Conservation (phyloP, 495 filamentous ascomycete species). For the Pseudomonodictys pantanalensis region DNA sequence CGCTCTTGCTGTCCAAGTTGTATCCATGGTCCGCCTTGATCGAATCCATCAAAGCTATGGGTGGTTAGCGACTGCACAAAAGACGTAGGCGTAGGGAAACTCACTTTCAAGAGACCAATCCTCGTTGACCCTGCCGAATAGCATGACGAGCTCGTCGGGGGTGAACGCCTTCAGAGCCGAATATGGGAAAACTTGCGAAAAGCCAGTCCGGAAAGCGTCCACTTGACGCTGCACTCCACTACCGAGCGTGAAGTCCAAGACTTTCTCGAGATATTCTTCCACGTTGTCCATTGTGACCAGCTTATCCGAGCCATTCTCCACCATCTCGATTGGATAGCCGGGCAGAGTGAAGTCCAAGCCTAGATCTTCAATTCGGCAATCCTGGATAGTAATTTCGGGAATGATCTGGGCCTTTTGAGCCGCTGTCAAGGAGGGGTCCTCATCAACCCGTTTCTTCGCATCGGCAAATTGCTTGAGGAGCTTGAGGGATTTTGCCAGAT, state of each 20-base stretch:
- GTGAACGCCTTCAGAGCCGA: conserved; percentile 91
- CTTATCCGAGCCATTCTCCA: conserved; percentile 67
- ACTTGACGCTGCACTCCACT: conserved; percentile 83
- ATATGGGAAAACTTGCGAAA: conserved; percentile 96
- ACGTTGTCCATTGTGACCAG: conserved; percentile 87
- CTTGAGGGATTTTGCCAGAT: conserved; percentile 80
- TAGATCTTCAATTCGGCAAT: conserved; percentile 76
- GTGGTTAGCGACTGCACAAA: conserved; percentile 1
- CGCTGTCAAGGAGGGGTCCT: conserved; percentile 59
- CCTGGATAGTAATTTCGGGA: conserved; percentile 67
- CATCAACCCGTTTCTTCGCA: conserved; percentile 76
- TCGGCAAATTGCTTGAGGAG: conserved; percentile 82
- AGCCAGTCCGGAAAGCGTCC: conserved; percentile 85
- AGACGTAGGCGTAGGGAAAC: conserved; percentile 35
- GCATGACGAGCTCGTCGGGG: conserved; percentile 90
- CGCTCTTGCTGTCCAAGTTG: conserved; percentile 98
- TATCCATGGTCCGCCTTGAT: conserved; percentile 99
- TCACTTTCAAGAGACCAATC: conserved; percentile 98
- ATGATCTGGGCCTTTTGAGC: conserved; percentile 68
- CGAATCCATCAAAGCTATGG: conserved; percentile 85
- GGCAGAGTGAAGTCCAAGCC: conserved; percentile 92
- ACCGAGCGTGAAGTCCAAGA: conserved; percentile 88
- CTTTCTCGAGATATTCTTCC: conserved; percentile 77
- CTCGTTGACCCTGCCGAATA: conserved; percentile 92
- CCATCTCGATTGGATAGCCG: conserved; percentile 89